Conservation (phyloP, 2,329 filamentous ascomycete genomes). For the Sclerotinia sclerotiorum region DNA sequence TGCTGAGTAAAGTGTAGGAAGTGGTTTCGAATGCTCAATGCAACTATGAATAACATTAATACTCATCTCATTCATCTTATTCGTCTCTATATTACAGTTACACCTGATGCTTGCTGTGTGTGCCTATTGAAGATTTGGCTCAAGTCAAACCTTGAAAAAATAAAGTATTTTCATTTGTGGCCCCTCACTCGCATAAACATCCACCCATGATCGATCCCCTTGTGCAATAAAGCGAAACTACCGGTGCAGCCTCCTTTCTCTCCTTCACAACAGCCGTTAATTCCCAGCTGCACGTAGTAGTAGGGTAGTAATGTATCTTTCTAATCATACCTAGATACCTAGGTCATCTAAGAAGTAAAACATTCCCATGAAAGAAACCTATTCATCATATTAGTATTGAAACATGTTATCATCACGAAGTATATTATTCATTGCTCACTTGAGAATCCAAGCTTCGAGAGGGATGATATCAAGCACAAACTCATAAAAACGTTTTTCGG, state of each 20-base stretch:
- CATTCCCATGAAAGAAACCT: no score
- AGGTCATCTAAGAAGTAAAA: no score
- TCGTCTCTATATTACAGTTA: not conserved
- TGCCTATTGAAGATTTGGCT: no score
- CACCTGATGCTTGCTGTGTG: not conserved
- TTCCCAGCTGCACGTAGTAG: not conserved
- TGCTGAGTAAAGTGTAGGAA: not conserved
- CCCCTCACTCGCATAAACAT: not conserved
- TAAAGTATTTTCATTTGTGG: constrained; percentile 16
- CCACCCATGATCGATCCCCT: not conserved
- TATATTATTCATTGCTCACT: not conserved
- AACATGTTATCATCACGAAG: not conserved
- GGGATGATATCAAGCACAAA: no score
- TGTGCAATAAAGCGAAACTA: not conserved
- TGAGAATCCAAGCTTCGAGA: not conserved
- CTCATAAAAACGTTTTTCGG: not conserved
- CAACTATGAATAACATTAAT: not conserved
- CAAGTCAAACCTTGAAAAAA: not conserved
- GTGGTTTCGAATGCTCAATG: constrained; percentile 8
- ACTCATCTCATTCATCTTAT: not conserved
- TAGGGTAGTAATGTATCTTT: no score
- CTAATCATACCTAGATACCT: no score
- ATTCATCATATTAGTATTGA: not conserved
- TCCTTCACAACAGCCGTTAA: not conserved
- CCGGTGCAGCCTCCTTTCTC: constrained; percentile 9